A percentile compares a stretch with the other conserved stretches of the same genome.
Conservation (phyloP, 164 flowering plant genomes). For the Tetracentron sinense region DNA sequence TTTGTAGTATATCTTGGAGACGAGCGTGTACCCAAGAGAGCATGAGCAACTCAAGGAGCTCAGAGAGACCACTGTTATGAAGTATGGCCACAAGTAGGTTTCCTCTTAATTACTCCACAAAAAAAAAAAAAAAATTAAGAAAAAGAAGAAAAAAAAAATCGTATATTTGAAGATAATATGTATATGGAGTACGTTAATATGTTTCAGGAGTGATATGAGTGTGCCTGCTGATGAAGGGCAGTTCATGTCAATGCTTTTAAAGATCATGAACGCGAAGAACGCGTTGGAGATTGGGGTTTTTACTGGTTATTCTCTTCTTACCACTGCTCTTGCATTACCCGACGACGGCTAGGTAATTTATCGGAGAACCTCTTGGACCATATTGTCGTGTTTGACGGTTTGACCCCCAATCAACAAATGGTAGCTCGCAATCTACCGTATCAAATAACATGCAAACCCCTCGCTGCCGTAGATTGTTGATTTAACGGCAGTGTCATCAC, state of each 20-base stretch:
- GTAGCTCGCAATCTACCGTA: too few species aligned
- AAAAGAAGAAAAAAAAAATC: too few species aligned
- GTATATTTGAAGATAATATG: too few species aligned
- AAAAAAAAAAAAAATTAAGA: too few species aligned
- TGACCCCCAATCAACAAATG: too few species aligned
- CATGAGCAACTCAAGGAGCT: conserved; percentile 38
- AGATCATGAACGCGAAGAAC: conserved; percentile 44
- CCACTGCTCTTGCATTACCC: conserved; percentile 51
- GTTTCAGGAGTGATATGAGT: conserved; percentile 35
- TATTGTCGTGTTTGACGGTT: too few species aligned
- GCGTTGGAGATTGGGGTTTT: conserved; percentile 56
- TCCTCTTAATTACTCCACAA: too few species aligned
- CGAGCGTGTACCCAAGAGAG: conserved; percentile 39
- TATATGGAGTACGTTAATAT: too few species aligned
- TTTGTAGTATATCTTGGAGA: conserved; percentile 33
- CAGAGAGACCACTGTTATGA: conserved; percentile 30
- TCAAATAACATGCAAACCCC: too few species aligned
- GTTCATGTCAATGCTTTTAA: conserved; percentile 43
- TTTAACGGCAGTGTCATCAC: too few species aligned
- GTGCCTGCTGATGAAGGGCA: conserved; percentile 44
- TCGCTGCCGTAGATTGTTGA: too few species aligned
- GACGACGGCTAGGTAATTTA: conserved; percentile 24
- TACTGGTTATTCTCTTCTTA: conserved; percentile 60
- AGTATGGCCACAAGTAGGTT: conserved; percentile 12
- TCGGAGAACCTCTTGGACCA: too few species aligned